These are phyloP conservation scores for Komagataella populi DNA, from an alignment of 805 yeast genomes.

Conservation along the genomic window DNA sequence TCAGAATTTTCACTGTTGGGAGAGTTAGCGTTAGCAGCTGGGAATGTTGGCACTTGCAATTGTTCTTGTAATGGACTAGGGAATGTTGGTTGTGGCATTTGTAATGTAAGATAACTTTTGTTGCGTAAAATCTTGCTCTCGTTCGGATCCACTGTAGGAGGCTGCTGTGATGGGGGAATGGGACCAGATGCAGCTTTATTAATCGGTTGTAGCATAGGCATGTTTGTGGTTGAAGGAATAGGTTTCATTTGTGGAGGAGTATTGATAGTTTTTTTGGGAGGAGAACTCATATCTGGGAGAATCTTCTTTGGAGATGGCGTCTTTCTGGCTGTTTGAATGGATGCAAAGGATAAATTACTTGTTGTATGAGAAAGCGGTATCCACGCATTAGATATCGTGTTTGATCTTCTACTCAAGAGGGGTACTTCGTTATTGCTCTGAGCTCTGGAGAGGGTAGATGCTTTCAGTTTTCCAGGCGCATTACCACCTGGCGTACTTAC, in stretches of 20 bases:
- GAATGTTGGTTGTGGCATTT: slow-evolving; percentile 65
- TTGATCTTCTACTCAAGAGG: background rate
- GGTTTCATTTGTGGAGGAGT: slow-evolving; percentile 35
- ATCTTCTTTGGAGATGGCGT: slow-evolving; percentile 34
- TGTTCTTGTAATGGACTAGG: slow-evolving; percentile 22
- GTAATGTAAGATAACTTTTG: slow-evolving; percentile 46
- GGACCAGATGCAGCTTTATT: slow-evolving; percentile 19
- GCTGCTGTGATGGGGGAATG: background rate
- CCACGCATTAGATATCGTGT: background rate
- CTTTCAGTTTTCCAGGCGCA: background rate
- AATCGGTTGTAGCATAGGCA: slow-evolving; percentile 40
- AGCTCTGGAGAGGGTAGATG: background rate
- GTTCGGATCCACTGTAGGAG: background rate
- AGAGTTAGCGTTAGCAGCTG: slow-evolving; percentile 1
- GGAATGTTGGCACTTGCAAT: slow-evolving; percentile 17
- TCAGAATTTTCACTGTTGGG: slow-evolving; percentile 4
- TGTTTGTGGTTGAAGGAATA: slow-evolving; percentile 23
- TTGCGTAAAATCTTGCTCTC: slow-evolving; percentile 20
- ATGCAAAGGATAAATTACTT: slow-evolving; percentile 11
- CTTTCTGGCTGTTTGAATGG: slow-evolving; percentile 13
- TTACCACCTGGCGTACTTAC: slow-evolving; percentile 9
- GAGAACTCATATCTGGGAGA: slow-evolving; percentile 9
- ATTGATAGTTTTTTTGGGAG: slow-evolving; percentile 16
- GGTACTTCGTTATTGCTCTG: background rate
- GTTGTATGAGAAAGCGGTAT: background rate